Evolutionary conservation across 306 rosid genomes (phyloP), one percentile per base, ranked within the genome.

Genomic region (Urtica urens): DNA sequence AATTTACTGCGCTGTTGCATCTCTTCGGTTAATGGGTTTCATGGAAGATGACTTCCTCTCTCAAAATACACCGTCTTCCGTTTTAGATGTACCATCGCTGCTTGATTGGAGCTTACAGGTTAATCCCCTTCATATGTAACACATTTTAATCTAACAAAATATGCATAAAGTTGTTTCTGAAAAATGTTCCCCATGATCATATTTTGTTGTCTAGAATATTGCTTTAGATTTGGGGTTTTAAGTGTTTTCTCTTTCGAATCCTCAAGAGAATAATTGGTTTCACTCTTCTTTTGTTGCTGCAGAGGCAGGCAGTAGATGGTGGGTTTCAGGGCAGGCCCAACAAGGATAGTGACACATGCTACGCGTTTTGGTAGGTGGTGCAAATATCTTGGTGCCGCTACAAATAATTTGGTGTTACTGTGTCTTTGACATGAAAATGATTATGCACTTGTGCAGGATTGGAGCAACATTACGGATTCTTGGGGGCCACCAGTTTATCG

Each of bases 311-410:
- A 27, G 53, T 51, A 18, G 79, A 90, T 67, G 99, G 99, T 62
- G 96, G 96, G 52, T 75, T 85, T 67, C 99, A 90, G 61, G 99
- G 99, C 63, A 71, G 99, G 68, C 76, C 83, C 30, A 90, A 90
- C 79, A 90, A 90, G 78, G 14, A 72, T 39, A 78, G 81, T 13
- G 95, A 85, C 56, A 75, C 94, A 8, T 90, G 99, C 57, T 90
- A 90, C 59, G 95, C 99, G 53, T 90, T 85, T 66, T 90, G 99
- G 99, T 85, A 55, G 57, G 92, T 46, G 27, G 31, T 42, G 18
- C 45, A 40, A 23, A 40, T 57, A 25, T 62, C 21, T 14, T 46
- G 50, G 47, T 23, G 55, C 11, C 58, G 58, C 31, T 49, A 20
- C 4, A n/a, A 45, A 23, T 48, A 34, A 7, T 51, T 40, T 39